Conservation (phyloP, 495 filamentous ascomycete species). For the Baudoinia panamericana region DNA sequence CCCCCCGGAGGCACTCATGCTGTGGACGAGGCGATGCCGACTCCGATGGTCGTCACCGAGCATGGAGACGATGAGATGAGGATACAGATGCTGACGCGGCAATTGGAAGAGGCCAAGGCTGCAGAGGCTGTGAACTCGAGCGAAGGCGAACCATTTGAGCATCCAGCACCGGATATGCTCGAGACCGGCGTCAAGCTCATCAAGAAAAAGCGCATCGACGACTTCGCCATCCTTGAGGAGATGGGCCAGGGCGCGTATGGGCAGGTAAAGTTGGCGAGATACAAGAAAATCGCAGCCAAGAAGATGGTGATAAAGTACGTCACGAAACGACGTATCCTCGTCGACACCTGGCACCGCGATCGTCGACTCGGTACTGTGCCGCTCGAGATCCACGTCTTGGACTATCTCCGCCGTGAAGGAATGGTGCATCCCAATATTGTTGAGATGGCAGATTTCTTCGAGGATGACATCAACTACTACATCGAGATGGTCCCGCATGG, state of each 20-base stretch:
- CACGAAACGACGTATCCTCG: conserved; percentile 89
- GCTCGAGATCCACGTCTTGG: conserved; percentile 91
- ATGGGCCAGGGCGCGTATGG: conserved; percentile 98
- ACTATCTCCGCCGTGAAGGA: conserved; percentile 80
- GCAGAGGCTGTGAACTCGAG: conserved; percentile 7
- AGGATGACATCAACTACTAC: conserved; percentile 96
- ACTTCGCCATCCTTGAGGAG: conserved; percentile 89
- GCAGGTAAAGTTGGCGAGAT: conserved; percentile 89
- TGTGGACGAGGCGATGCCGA: conserved; percentile 10
- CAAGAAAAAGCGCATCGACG: conserved; percentile 67
- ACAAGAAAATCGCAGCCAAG: conserved; percentile 59
- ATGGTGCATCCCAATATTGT: conserved; percentile 90
- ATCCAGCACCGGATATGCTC: conserved; percentile 26
- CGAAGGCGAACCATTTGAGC: conserved; percentile 35
- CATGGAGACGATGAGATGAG: conserved; percentile 4
- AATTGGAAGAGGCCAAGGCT: conserved; percentile 51
- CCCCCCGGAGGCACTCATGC: conserved; percentile 51
- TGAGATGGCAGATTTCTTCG: conserved; percentile 97
- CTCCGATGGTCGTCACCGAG: conserved; percentile 4
- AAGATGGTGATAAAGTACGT: conserved; percentile 97
- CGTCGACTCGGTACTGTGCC: conserved; percentile 90
- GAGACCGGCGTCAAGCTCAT: conserved; percentile 6
- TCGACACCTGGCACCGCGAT: conserved; percentile 97
- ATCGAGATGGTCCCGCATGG: conserved; percentile 98
- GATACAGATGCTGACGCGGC: conserved; percentile 42